Conservation (phyloP, 306 rosid genomes). For the Astragalus membranaceus region DNA sequence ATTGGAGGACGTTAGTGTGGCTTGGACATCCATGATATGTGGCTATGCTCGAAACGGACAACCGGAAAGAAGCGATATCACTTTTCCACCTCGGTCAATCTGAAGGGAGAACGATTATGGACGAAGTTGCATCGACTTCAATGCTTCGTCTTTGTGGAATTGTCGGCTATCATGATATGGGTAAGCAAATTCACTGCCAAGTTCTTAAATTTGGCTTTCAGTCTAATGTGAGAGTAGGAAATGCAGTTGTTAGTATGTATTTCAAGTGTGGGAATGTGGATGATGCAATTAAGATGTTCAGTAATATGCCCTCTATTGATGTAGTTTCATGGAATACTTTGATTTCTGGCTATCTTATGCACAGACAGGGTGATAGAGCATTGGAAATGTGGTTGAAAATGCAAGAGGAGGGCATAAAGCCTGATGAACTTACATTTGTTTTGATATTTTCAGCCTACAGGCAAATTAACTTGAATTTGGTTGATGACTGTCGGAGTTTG, state of each 20-base stretch:
- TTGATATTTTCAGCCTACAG: conserved; percentile 72
- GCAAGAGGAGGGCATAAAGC: conserved; percentile 59
- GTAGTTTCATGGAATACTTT: conserved; percentile 81
- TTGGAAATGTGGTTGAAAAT: conserved; percentile 61
- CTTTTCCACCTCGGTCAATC: conserved; percentile 42
- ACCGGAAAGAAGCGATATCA: conserved; percentile 53
- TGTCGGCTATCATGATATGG: conserved; percentile 65
- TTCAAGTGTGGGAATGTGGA: conserved; percentile 75
- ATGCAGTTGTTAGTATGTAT: conserved; percentile 76
- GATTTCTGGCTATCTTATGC: conserved; percentile 66
- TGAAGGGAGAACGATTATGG: conserved; percentile 56
- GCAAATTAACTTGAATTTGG: conserved; percentile 54
- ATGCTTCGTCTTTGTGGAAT: conserved; percentile 64
- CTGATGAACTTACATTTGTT: conserved; percentile 48
- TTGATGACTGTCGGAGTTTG: conserved; percentile 52
- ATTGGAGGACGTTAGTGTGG: conserved; percentile 34
- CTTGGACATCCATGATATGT: conserved; percentile 72
- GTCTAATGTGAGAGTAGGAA: conserved; percentile 57
- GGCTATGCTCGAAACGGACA: conserved; percentile 69
- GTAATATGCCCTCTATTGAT: conserved; percentile 40
- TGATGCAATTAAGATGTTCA: conserved; percentile 46
- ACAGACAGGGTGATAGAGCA: conserved; percentile 64
- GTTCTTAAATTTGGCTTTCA: conserved; percentile 53
- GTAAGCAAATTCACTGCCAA: conserved; percentile 73
- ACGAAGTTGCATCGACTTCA: conserved; percentile 57